A percentile compares a stretch with the other conserved stretches of the same genome.
Conservation (phyloP, 805 yeast species). For the Pichia deserticola region DNA sequence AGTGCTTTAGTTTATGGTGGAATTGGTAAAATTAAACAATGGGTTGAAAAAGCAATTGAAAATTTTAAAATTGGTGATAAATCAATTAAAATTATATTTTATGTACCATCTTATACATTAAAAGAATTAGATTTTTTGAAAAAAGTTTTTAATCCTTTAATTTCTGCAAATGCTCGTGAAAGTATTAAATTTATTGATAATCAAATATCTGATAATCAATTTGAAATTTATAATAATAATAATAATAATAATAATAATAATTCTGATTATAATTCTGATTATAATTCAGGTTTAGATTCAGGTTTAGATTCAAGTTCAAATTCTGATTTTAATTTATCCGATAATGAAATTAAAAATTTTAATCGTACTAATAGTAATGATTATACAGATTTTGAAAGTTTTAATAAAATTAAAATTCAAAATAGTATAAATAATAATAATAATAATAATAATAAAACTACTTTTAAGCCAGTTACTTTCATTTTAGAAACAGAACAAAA, state of each 20-base stretch:
- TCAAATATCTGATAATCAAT: conserved; percentile 9
- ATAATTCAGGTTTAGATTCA: neutral
- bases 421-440: neutral
- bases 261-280: conserved; percentile 3
- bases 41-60: conserved; percentile 32
- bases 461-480: conserved; percentile 19
- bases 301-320: neutral
- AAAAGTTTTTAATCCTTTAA: conserved; percentile 42
- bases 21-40: conserved; percentile 56
- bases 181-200: conserved; percentile 54
- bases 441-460: neutral
- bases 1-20: conserved; percentile 59
- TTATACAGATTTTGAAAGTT: conserved; percentile 20
- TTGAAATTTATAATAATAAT: conserved; percentile 9
- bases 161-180: conserved; percentile 59
- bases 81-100: conserved; percentile 33
- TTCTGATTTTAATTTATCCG: neutral
- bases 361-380: conserved; percentile 3
- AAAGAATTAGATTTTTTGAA: conserved; percentile 53
- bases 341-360: neutral
- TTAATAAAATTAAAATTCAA: conserved; percentile 11
- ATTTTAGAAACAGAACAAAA: conserved; percentile 36
- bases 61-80: conserved; percentile 13
- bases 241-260: conserved; percentile 7
- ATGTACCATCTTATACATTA: conserved; percentile 50